Conservation (phyloP, 208 protist genomes). For the Leishmania tarentolae region DNA sequence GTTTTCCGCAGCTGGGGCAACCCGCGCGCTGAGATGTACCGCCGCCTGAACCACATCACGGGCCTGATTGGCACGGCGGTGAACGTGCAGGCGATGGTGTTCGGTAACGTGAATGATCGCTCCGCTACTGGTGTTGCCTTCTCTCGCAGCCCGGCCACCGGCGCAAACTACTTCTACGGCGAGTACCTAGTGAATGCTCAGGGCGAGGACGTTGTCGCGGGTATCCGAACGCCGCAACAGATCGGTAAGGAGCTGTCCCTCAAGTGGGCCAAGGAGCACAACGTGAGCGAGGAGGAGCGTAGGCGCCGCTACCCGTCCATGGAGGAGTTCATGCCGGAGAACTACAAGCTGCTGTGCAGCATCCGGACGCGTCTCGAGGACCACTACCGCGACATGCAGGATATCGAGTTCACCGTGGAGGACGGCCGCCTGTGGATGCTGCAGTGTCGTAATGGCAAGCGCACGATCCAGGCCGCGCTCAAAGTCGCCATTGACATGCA, state of each 20-base stretch:
- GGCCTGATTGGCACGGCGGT: constrained; percentile 94
- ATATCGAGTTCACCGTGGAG: constrained; percentile 97
- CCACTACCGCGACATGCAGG: constrained; percentile 96
- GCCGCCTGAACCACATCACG: constrained; percentile 90
- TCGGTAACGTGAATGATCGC: constrained; percentile 92
- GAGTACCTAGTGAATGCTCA: constrained; percentile 96
- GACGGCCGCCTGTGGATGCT: constrained; percentile 94
- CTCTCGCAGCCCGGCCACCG: constrained; percentile 93
- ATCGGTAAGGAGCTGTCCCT: constrained; percentile 66
- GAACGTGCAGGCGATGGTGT: constrained; percentile 96
- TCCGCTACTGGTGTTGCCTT: constrained; percentile 96
- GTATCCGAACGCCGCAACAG: constrained; percentile 94
- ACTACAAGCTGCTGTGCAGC: constrained; percentile 85
- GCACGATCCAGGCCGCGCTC: constrained; percentile 90
- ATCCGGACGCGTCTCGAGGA: constrained; percentile 83
- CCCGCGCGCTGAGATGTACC: constrained; percentile 90
- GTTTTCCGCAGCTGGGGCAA: constrained; percentile 94
- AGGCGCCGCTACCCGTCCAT: constrained; percentile 70
- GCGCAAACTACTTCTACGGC: constrained; percentile 93
- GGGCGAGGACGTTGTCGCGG: constrained; percentile 96
- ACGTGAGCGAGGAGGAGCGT: constrained; percentile 71
- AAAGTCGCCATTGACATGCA: constrained; percentile 93
- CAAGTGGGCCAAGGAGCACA: constrained; percentile 74
- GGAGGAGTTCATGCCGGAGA: constrained; percentile 86
- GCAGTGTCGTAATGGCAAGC: constrained; percentile 94